Evolutionary conservation across 129 eudicot species (phyloP).

Genomic region (Arctium lappa): DNA sequence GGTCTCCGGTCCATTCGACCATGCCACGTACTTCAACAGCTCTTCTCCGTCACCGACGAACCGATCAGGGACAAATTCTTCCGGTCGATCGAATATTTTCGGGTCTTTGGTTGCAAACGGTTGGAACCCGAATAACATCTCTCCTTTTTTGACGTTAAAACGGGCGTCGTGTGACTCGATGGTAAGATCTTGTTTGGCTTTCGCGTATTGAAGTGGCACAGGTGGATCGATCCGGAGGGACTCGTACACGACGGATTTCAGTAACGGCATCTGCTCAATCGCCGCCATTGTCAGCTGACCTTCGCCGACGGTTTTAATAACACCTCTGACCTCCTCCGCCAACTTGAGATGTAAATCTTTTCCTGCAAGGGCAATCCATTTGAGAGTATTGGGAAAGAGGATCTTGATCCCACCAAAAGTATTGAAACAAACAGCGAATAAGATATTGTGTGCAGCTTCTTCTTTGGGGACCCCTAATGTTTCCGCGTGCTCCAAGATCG

Average conservation of each 20-base stretch:
- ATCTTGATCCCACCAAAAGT: conserved; percentile 58
- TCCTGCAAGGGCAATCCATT: conserved; percentile 55
- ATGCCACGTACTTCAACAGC: conserved; percentile 28
- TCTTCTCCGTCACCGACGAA: neutral
- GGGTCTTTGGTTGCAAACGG: neutral
- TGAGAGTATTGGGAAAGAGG: conserved; percentile 50
- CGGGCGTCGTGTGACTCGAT: neutral
- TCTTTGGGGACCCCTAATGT: conserved; percentile 38
- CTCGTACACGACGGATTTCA: conserved; percentile 64
- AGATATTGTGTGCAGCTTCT: conserved; percentile 54
- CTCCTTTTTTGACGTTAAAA: neutral
- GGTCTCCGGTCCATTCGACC: conserved; percentile 69
- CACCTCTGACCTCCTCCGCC: conserved; percentile 51
- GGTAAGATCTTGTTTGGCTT: neutral
- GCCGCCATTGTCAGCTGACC: conserved; percentile 50
- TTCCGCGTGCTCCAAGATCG: conserved; percentile 41
- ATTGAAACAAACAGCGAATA: conserved; percentile 64
- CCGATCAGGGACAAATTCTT: neutral
- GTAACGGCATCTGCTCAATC: conserved; percentile 56
- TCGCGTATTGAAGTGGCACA: neutral
- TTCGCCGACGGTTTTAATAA: conserved; percentile 31
- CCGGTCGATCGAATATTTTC: neutral
- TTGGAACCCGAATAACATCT: neutral
- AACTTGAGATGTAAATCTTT: conserved; percentile 33
- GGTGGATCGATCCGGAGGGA: conserved; percentile 22